Conservation (phyloP, 163 green algal genomes). For the Chloromonas sp. region DNA sequence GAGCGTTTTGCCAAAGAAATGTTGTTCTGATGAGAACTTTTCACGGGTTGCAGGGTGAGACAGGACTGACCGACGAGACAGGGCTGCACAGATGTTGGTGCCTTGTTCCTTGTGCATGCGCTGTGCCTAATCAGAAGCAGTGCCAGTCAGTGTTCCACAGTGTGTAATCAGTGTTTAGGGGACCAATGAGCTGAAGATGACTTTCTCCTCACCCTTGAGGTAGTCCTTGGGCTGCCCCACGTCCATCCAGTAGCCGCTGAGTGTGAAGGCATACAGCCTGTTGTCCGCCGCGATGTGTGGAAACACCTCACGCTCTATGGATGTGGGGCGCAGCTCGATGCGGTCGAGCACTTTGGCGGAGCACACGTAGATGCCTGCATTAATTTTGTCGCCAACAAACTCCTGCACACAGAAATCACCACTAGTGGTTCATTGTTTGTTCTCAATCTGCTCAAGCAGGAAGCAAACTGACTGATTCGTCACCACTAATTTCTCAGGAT, state of each 20-base stretch:
- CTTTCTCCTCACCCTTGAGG: slow-evolving; percentile 64
- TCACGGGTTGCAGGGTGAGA: too few species aligned
- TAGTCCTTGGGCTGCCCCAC: slow-evolving; percentile 97
- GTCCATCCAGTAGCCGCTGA: slow-evolving; percentile 99
- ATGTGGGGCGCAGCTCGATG: slow-evolving; percentile 90
- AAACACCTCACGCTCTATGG: slow-evolving; percentile 96
- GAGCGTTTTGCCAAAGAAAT: too few species aligned
- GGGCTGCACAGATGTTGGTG: too few species aligned
- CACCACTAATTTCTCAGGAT: too few species aligned
- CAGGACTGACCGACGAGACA: too few species aligned
- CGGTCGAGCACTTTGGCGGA: slow-evolving; percentile 79
- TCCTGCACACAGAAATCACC: slow-evolving; percentile 39
- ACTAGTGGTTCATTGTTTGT: too few species aligned
- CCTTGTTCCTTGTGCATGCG: not conserved
- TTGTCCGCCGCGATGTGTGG: slow-evolving; percentile 83
- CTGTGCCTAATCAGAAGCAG: not conserved
- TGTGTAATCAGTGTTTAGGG: not conserved
- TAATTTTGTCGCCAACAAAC: slow-evolving; percentile 99
- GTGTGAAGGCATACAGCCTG: slow-evolving; percentile 81
- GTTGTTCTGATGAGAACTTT: too few species aligned
- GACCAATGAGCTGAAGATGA: not conserved
- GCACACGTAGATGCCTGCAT: slow-evolving; percentile 95
- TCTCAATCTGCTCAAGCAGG: too few species aligned
- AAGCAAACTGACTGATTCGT: too few species aligned
- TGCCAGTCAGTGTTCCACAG: not conserved